Evolutionary conservation across 2,329 filamentous ascomycete species (phyloP), one percentile per base, ranked within the genome.

Genomic region (Trichoderma hamatum): DNA sequence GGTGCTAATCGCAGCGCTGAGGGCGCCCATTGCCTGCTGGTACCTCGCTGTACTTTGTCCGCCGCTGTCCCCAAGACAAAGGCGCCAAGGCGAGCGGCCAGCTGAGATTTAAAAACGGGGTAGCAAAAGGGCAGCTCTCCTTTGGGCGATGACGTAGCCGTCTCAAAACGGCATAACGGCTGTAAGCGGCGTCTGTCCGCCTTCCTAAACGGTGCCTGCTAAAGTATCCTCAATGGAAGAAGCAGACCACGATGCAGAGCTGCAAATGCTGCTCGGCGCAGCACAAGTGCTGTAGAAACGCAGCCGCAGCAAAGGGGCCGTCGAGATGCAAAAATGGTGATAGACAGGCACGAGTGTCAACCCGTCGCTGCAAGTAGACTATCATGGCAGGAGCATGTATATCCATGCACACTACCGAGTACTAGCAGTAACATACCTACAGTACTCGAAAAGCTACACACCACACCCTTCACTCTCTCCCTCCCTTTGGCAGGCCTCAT

Each of bases 61-160:
- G 28, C 28, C 30, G 9, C 4, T 43, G 39, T 43, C 9, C 16
- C 26, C 19, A 32, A 32, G 26, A 56, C 54, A 56, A 56, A 49
- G 39, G 30, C 32, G 60, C 62, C 62, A 65, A 65, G 62, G 62
- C 49, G 62, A 65, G 51, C 51, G 30, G 49, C 51, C 49, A 65
- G 62, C 62, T 65, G 62, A 65, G 62, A 46, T 65, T 24, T 32
- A 34, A 65, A 56, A 56, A 56, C n/a, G 32, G 62, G 59, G 60
- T 28, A 51, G 46, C 19, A 63, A 54, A 63, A 63, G 60, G 52
- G 63, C 63, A 66, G 63, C 63, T 65, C 24, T 36, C 19, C 39
- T 56, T 36, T 34, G 32, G 55, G 32, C 19, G 19, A 66, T 66
- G 63, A 66, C 63, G 63, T 66, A 66, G 36, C 32, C 4, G 63